Base-by-base conservation (phyloP, 2,329 filamentous ascomycete species). In the Monilinia aucupariae region DNA sequence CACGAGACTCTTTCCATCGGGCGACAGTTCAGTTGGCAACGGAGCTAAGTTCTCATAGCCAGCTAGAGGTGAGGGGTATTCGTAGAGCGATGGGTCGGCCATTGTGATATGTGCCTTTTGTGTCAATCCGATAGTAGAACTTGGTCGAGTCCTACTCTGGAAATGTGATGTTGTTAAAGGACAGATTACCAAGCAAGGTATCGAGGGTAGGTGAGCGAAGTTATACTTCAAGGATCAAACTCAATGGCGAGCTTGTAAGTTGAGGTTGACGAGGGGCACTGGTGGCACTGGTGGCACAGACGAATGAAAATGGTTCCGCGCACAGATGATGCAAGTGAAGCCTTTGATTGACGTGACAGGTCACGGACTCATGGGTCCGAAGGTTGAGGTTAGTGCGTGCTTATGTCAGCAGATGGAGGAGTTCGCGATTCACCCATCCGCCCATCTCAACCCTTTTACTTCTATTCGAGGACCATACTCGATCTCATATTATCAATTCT, bases 1-100 rank as follows among this genome's bases (percentile, higher is more conserved):
- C 60, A 83, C 79, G 68, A 84, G 83, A 56, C 88, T 91, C 77
- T 96, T 96, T 54, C 90, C 90, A 73, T 96, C 90, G 45, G 82
- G 84, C 53, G 80, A 66, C 47, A 66, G 68, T 60, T 73, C 71
- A 4, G 78, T 75, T 25, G 80, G 70, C 0, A 85, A 74, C 1
- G 80, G 78, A 27, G 78, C 73, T 2, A 76, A 73, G 59, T 77
- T 75, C 65, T 81, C 78, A 64, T 79, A 84, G 30, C 81, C 82
- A 67, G 77, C 73, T 0, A 85, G 73, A 2, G 82, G 82, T 10
- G 78, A 83, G 12, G 80, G 76, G 67, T 81, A 84, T 0, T 73
- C 75, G 71, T 80, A 83, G 27, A 76, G 71, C 12, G 77, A 80
- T 61, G 80, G 77, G 65, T 82, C 80, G 34, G 79, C 76, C 79